Evolutionary conservation across 2,329 filamentous ascomycete genomes (phyloP).

Genomic region (Cordyceps tenuipes): DNA sequence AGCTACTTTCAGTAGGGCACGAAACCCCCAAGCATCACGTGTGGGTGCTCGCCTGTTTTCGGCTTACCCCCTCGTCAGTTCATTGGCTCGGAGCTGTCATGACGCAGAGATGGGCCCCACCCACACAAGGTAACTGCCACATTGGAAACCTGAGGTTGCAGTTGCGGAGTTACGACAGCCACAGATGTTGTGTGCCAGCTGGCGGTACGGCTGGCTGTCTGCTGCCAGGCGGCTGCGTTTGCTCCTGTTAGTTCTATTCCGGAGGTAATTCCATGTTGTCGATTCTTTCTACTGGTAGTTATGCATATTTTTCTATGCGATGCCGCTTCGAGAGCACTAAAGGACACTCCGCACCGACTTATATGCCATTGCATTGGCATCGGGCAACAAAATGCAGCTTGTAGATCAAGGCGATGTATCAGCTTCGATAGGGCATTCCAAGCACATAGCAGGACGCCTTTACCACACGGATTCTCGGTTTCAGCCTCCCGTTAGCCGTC

Average conservation of each 20-base stretch:
- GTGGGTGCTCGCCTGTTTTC: conserved; percentile 14
- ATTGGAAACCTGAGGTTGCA: neutral
- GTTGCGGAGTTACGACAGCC: neutral
- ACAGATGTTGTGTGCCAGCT: neutral
- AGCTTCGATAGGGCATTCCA: no score
- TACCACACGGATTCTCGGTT: neutral
- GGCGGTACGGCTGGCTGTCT: neutral
- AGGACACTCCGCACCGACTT: neutral
- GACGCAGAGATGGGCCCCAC: neutral
- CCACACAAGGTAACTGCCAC: neutral
- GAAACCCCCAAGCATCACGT: conserved; percentile 29
- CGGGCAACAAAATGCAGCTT: neutral
- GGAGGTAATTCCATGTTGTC: neutral
- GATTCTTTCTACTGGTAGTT: neutral
- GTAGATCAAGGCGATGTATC: neutral
- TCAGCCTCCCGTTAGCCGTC: neutral
- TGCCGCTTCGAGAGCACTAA: neutral
- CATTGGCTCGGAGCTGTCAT: conserved; percentile 4
- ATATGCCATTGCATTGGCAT: neutral
- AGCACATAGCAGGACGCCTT: conserved; percentile 3
- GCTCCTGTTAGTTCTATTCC: neutral
- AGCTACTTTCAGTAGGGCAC: conserved; percentile 28
- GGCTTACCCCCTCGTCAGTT: neutral
- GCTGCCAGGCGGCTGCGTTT: neutral
- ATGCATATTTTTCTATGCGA: neutral